Conservation (phyloP, 2,329 filamentous ascomycete species). For the Trichoderma afroharzianum region DNA sequence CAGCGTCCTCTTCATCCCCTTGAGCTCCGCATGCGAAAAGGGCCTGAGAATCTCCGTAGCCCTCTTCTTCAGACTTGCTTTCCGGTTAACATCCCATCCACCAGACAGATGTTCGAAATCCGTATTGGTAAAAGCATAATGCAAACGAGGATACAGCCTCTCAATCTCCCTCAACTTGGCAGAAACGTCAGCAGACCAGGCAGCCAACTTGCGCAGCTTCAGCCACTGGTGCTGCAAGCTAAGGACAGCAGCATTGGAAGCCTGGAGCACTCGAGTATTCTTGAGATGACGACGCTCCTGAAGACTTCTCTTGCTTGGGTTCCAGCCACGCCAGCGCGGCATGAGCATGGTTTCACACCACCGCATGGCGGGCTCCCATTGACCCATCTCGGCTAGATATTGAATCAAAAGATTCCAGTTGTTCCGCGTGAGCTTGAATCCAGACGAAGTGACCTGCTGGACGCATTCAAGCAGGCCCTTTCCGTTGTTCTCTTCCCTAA, state of each 20-base stretch:
- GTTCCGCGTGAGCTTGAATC: constrained; percentile 69
- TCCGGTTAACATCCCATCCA: constrained; percentile 25
- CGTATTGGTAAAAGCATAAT: constrained; percentile 38
- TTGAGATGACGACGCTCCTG: constrained; percentile 38
- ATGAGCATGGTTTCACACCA: constrained; percentile 77
- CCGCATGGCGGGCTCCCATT: constrained; percentile 64
- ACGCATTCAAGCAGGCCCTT: constrained; percentile 50
- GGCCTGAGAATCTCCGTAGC: constrained; percentile 29
- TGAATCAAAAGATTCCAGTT: constrained; percentile 81
- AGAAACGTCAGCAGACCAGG: constrained; percentile 48
- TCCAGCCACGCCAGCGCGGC: constrained; percentile 74
- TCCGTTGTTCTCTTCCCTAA: constrained; percentile 39
- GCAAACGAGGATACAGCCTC: constrained; percentile 37
- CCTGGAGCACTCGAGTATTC: constrained; percentile 31
- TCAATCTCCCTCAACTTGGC: constrained; percentile 38
- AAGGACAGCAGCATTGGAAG: constrained; percentile 42
- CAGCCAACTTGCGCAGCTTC: constrained; percentile 44
- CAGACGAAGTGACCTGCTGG: constrained; percentile 54
- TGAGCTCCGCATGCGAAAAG: constrained; percentile 31
- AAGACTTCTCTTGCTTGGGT: constrained; percentile 20
- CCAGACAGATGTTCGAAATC: constrained; percentile 29
- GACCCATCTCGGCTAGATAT: constrained; percentile 57
- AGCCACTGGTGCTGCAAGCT: constrained; percentile 48
- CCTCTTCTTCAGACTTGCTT: constrained; percentile 27
- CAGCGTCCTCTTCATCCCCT: constrained; percentile 23